phyloP scores from a whole-genome alignment of 306 rosid genomes.

The Spatholobus suberectus region DNA sequence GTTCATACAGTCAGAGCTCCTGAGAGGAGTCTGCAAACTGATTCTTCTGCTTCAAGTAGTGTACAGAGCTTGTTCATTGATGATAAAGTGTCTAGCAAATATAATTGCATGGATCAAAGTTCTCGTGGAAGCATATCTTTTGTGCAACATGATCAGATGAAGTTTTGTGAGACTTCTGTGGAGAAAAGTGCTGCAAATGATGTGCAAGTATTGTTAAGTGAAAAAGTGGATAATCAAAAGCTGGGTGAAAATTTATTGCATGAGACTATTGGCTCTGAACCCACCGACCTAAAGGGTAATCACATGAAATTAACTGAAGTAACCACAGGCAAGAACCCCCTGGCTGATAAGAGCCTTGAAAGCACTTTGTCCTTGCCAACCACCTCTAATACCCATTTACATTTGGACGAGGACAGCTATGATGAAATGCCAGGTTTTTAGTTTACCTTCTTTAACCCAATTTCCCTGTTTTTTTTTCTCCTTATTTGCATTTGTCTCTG shows the following conservation, averaged over 20 bases:
- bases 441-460: slow-evolving; percentile 31
- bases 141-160: slow-evolving; percentile 34
- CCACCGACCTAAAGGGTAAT: slow-evolving; percentile 40
- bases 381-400: slow-evolving; percentile 37
- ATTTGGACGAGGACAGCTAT: slow-evolving; percentile 39
- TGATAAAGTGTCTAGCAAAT: slow-evolving; percentile 35
- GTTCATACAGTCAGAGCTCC: slow-evolving; percentile 26
- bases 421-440: slow-evolving; percentile 62
- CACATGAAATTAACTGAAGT: slow-evolving; percentile 51
- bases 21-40: slow-evolving; percentile 42
- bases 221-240: slow-evolving; percentile 41
- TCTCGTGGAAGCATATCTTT: slow-evolving; percentile 41
- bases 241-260: slow-evolving; percentile 40
- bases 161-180: slow-evolving; percentile 34
- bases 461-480: background rate
- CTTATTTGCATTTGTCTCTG: slow-evolving; percentile 2
- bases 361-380: slow-evolving; percentile 39
- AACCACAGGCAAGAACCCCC: slow-evolving; percentile 49
- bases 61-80: slow-evolving; percentile 36
- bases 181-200: slow-evolving; percentile 32
- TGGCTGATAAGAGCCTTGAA: slow-evolving; percentile 41
- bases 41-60: slow-evolving; percentile 45
- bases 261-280: slow-evolving; percentile 40
- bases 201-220: slow-evolving; percentile 29
- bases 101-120: slow-evolving; percentile 27